Base-by-base conservation (phyloP, 2,329 filamentous ascomycete species). In the Aquanectria penicillioides region DNA sequence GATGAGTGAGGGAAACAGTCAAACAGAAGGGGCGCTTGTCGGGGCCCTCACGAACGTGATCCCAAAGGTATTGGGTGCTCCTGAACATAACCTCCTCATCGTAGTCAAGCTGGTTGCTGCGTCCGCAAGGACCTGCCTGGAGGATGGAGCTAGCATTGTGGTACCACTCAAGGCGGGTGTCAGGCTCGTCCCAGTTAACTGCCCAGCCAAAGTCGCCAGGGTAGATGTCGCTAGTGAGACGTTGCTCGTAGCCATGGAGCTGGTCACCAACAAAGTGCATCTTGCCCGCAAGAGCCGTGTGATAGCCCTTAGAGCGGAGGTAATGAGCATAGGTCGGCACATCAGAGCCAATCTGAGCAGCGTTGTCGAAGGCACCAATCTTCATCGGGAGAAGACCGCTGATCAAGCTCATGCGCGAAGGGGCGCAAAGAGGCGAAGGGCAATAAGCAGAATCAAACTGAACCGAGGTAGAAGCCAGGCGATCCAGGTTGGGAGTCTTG, bases 181-280 rank as follows among this genome's bases (percentile, higher is more conserved):
- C 89, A 10, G 94, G 93, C 75, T 94, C 88, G 73, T 97, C 94
- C 94, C 94, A 97, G 78, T 97, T 94, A 63, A 97, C 94, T 11
- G 90, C 89, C 94, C 94, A 97, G 64, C 94, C 94, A 72, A 95
- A 93, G 73, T 97, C 94, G 57, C 90, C 94, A 1, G 94, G 94
- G 76, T 97, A 97, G 73, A 97, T 97, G 75, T 97, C 94, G 66
- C 90, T 92, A n/a, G 94, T 97, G 70, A 97, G 83, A 56, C 94
- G 88, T 71, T 92, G 90, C 80, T 97, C 94, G 71, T 97, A 97
- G 25, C 94, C 94, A 74, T 97, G 94, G 59, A 97, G 83, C 78
- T 97, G 94, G 74, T 97, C 94, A 28, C 94, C 94, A 52, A 96
- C 91, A 74, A 97, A 97, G 78, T 97, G 94, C 94, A 97, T 97